phyloP scores from a whole-genome alignment of 208 protist genomes.

The Strigomonas culicis region DNA sequence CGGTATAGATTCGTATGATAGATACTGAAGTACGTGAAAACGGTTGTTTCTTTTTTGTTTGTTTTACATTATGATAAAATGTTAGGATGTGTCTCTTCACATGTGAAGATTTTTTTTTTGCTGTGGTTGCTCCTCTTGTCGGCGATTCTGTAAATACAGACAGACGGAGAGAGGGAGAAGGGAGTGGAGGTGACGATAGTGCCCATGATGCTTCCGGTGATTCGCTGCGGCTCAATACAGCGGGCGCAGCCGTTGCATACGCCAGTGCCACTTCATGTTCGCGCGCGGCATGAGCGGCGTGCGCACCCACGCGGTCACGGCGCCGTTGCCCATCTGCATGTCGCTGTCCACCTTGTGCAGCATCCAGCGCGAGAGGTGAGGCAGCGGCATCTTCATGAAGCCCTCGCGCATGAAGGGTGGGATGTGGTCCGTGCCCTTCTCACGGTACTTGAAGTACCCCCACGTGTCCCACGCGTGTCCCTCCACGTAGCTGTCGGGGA shows the following conservation, averaged over 20 bases:
- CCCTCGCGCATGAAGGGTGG: conserved; percentile 75
- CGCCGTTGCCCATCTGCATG: conserved; percentile 75
- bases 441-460: conserved; percentile 80
- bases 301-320: conserved; percentile 73
- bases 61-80: not conserved
- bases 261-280: conserved; percentile 38
- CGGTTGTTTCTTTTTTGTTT: not conserved
- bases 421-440: conserved; percentile 28
- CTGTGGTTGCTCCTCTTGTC: not conserved
- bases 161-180: no score
- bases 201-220: no score
- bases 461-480: conserved; percentile 84
- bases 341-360: conserved; percentile 78
- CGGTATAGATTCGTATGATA: not conserved
- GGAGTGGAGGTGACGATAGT: no score
- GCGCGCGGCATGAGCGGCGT: conserved; percentile 47
- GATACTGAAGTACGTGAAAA: not conserved
- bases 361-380: conserved; percentile 80
- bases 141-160: not conserved
- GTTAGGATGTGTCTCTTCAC: no score
- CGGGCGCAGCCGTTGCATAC: conserved; percentile 56
- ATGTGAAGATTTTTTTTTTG: conserved; percentile 9
- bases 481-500: conserved; percentile 81
- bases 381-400: conserved; percentile 62
- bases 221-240: conserved; percentile 50